phyloP scores from a whole-genome alignment of 2,329 filamentous ascomycete species.

The Purpureocillium takamizusanense region DNA sequence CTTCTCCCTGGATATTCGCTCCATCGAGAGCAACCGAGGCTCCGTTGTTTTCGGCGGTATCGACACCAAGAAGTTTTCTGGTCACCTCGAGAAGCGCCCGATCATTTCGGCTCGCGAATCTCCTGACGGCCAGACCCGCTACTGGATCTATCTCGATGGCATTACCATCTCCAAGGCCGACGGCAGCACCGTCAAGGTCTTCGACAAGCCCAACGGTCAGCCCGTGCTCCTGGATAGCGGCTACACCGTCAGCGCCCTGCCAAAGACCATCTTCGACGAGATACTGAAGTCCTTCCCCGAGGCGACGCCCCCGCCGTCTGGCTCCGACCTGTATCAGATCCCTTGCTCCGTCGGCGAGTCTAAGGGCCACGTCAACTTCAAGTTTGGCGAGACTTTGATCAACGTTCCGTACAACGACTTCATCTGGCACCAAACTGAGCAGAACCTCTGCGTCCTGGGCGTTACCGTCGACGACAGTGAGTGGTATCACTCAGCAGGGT shows the following conservation, averaged over 20 bases:
- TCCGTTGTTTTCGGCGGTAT: constrained; percentile 46
- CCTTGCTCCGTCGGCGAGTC: constrained; percentile 27
- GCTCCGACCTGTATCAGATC: constrained; percentile 37
- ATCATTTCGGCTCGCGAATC: constrained; percentile 36
- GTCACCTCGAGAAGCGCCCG: constrained; percentile 43
- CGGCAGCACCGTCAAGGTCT: constrained; percentile 32
- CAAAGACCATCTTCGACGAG: constrained; percentile 39
- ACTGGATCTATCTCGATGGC: constrained; percentile 32
- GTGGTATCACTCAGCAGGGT: background rate
- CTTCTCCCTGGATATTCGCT: constrained; percentile 24
- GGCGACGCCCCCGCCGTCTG: constrained; percentile 4
- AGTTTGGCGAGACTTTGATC: constrained; percentile 35
- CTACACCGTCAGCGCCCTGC: constrained; percentile 58
- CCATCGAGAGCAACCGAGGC: constrained; percentile 18
- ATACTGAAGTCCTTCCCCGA: constrained; percentile 32
- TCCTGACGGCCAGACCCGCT: constrained; percentile 25
- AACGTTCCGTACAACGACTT: constrained; percentile 37
- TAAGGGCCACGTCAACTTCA: constrained; percentile 35
- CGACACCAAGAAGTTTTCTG: constrained; percentile 45
- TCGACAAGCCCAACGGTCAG: constrained; percentile 26
- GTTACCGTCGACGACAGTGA: constrained; percentile 29
- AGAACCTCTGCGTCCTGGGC: constrained; percentile 31
- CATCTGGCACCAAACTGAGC: constrained; percentile 26
- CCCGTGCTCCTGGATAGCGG: constrained; percentile 57
- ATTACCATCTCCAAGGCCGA: constrained; percentile 23